Evolutionary conservation across 2,329 filamentous ascomycete genomes (phyloP).

Genomic region (Zymoseptoria passerinii): DNA sequence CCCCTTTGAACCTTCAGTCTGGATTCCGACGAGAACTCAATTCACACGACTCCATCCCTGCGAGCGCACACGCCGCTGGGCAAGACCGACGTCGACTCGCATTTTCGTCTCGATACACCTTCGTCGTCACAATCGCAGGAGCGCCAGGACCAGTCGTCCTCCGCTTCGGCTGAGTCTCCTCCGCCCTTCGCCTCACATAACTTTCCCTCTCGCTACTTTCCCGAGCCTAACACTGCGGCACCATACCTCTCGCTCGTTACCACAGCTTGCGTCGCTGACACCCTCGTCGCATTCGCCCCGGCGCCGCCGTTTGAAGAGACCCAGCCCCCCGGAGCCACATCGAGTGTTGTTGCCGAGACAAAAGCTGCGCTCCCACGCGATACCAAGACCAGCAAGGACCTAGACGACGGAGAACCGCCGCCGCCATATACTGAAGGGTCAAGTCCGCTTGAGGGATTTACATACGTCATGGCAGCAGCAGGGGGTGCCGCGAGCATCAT

Average conservation of each 20-base stretch:
- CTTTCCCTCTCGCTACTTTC: slow-evolving; percentile 53
- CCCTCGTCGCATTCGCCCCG: slow-evolving; percentile 42
- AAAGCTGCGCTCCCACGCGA: slow-evolving; percentile 78
- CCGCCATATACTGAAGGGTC: slow-evolving; percentile 93
- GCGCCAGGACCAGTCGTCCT: slow-evolving; percentile 21
- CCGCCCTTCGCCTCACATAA: slow-evolving; percentile 59
- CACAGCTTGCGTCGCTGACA: slow-evolving; percentile 26
- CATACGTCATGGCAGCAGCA: slow-evolving; percentile 95
- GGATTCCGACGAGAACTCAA: slow-evolving; percentile 28
- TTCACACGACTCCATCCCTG: slow-evolving; percentile 28
- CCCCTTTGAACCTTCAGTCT: slow-evolving; percentile 16
- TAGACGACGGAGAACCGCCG: slow-evolving; percentile 80
- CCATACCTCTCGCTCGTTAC: slow-evolving; percentile 37
- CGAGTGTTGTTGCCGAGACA: slow-evolving; percentile 58
- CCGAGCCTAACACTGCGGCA: slow-evolving; percentile 41
- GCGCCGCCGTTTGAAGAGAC: slow-evolving; percentile 41
- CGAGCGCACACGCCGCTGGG: slow-evolving; percentile 16
- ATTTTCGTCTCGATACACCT: slow-evolving; percentile 21
- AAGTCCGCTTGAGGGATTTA: slow-evolving; percentile 84
- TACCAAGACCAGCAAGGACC: slow-evolving; percentile 66
- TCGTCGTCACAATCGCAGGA: slow-evolving; percentile 7
- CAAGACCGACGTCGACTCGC: slow-evolving; percentile 26
- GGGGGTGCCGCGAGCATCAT: slow-evolving; percentile 97
- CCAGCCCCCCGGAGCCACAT: slow-evolving; percentile 36
- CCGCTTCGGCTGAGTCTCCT: slow-evolving; percentile 45